Conservation (phyloP, 1,284 basidiomycete genomes). For the Papiliotrema nemorosa region DNA sequence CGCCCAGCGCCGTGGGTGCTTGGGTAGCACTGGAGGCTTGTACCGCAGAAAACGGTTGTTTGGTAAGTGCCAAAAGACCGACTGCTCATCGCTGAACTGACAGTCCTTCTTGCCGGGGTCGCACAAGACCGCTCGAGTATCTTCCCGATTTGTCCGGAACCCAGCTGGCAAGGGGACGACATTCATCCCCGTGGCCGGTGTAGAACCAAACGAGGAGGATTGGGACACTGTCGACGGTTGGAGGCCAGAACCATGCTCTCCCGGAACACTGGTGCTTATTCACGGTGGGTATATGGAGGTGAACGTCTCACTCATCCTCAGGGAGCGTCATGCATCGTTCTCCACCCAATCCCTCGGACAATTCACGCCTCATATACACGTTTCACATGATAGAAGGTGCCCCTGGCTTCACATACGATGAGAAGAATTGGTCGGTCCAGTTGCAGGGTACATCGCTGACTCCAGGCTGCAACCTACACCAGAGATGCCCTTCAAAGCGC, state of each 20-base stretch:
- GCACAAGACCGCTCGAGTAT: constrained; percentile 67
- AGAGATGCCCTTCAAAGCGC: constrained; percentile 71
- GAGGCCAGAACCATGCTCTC: constrained; percentile 64
- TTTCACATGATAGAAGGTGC: constrained; percentile 68
- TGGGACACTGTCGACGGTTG: constrained; percentile 59
- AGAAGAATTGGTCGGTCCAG: constrained; percentile 41
- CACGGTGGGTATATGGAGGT: constrained; percentile 53
- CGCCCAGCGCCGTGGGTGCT: constrained; percentile 85
- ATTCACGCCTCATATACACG: constrained; percentile 83
- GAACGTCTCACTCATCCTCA: constrained; percentile 8
- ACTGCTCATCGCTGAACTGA: background rate
- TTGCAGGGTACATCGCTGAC: constrained; percentile 59
- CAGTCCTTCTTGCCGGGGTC: constrained; percentile 85
- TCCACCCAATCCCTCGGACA: constrained; percentile 64
- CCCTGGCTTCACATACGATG: constrained; percentile 41
- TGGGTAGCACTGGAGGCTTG: constrained; percentile 94
- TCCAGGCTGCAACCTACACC: constrained; percentile 74
- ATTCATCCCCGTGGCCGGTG: constrained; percentile 62
- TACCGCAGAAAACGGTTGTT: constrained; percentile 76
- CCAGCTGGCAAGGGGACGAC: constrained; percentile 58
- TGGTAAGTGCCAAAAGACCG: constrained; percentile 45
- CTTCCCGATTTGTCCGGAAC: constrained; percentile 77
- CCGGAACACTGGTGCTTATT: constrained; percentile 80
- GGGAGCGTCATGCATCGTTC: constrained; percentile 86
- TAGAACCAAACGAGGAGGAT: constrained; percentile 53